Percentiles rank a stretch among this genome's conserved stretches.
Evolutionary conservation across 2,329 filamentous ascomycete species (phyloP).

Genomic region (Sporothrix phasma): DNA sequence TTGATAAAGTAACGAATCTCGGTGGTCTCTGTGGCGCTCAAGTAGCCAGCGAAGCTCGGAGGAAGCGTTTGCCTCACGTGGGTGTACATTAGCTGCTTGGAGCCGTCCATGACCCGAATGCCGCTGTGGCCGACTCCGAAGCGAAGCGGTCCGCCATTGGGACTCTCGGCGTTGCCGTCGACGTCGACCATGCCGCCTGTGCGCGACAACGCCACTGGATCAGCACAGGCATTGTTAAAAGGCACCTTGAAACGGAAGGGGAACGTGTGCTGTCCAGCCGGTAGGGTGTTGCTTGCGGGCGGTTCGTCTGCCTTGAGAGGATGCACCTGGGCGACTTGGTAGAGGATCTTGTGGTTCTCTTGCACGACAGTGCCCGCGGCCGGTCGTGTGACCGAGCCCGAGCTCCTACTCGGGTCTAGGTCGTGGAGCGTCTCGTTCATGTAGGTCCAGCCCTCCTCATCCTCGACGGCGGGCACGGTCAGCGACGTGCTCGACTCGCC

Average conservation of each 20-base stretch:
- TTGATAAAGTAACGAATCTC: slow-evolving; percentile 94
- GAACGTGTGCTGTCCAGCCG: slow-evolving; percentile 63
- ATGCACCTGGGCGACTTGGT: slow-evolving; percentile 63
- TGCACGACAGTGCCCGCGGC: slow-evolving; percentile 33
- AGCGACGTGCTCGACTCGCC: slow-evolving; percentile 65
- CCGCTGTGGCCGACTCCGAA: slow-evolving; percentile 41
- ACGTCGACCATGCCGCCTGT: slow-evolving; percentile 44
- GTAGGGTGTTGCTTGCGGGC: slow-evolving; percentile 38
- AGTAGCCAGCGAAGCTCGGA: slow-evolving; percentile 78
- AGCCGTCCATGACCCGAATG: slow-evolving; percentile 53
- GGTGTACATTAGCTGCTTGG: slow-evolving; percentile 48
- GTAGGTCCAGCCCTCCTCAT: slow-evolving; percentile 21
- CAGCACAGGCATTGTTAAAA: slow-evolving; percentile 63
- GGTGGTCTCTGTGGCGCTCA: slow-evolving; percentile 75
- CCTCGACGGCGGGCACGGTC: slow-evolving; percentile 35
- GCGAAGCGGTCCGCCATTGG: slow-evolving; percentile 32
- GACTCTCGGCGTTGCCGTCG: slow-evolving; percentile 35
- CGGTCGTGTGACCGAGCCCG: slow-evolving; percentile 8
- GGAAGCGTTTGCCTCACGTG: slow-evolving; percentile 84
- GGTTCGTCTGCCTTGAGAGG: slow-evolving; percentile 40
- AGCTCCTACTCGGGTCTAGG: not conserved
- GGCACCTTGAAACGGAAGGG: slow-evolving; percentile 69
- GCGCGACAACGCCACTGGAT: slow-evolving; percentile 42
- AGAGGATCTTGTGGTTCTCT: slow-evolving; percentile 64
- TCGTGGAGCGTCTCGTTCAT: not conserved